Percentiles rank a stretch among this genome's conserved stretches.
Conservation (phyloP, 2,329 filamentous ascomycete genomes). For the Curvularia sp. region DNA sequence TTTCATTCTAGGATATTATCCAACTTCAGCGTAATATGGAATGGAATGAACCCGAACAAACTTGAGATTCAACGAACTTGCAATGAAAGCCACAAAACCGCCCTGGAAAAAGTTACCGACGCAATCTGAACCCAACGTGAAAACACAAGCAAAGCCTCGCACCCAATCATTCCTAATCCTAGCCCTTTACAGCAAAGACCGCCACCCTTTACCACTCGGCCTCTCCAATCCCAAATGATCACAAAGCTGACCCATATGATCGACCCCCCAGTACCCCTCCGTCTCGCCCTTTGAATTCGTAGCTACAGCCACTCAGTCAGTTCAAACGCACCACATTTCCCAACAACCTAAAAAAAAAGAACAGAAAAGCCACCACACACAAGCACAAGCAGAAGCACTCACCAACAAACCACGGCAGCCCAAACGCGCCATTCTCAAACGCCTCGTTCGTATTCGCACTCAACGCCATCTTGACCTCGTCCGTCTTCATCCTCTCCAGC, state of each 20-base stretch:
- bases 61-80: too few relatives aligned
- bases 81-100: neutral
- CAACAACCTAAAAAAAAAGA: neutral
- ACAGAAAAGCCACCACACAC: too few relatives aligned
- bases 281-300: constrained; percentile 62
- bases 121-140: neutral
- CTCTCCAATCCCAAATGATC: constrained; percentile 62
- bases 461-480: constrained; percentile 58
- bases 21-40: neutral
- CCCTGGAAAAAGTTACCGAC: neutral
- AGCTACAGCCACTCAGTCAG: constrained; percentile 44
- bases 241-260: constrained; percentile 64
- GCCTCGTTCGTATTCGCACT: constrained; percentile 60
- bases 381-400: too few relatives aligned
- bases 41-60: neutral
- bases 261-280: constrained; percentile 67
- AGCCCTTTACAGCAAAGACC: constrained; percentile 48
- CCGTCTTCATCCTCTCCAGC: constrained; percentile 48
- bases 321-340: too few relatives aligned
- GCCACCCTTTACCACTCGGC: constrained; percentile 46
- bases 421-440: constrained; percentile 64
- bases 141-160: neutral
- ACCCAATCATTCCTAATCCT: neutral
- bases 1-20: neutral
- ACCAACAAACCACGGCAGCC: constrained; percentile 65